phyloP scores from a whole-genome alignment of 2,329 filamentous ascomycete genomes.

The Phialophora tarda region DNA sequence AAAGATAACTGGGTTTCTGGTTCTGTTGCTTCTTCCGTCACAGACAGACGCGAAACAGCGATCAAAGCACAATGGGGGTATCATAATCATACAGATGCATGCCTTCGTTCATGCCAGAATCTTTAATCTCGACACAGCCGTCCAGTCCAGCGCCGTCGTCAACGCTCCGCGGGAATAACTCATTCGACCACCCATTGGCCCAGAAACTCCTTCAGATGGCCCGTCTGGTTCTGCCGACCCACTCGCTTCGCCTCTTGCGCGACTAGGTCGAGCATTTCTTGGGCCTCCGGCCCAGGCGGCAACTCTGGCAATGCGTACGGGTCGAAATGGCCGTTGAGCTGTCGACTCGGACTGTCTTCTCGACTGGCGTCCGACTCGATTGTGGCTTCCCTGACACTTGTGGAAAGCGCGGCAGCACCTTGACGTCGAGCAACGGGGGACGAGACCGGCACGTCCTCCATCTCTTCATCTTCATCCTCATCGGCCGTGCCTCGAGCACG shows the following conservation, averaged over 20 bases:
- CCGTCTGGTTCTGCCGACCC: constrained; percentile 38
- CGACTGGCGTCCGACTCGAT: constrained; percentile 34
- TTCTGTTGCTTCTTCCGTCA: not conserved
- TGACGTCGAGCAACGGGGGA: constrained; percentile 42
- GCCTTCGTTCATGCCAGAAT: constrained; percentile 8
- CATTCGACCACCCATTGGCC: constrained; percentile 34
- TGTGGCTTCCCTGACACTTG: constrained; percentile 28
- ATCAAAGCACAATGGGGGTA: constrained; percentile 32
- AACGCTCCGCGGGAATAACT: not conserved
- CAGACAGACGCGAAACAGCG: not conserved
- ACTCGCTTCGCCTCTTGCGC: constrained; percentile 38
- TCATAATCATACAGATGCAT: constrained; percentile 31
- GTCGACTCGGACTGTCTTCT: constrained; percentile 39
- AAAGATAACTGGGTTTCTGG: not conserved
- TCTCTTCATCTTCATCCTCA: constrained; percentile 44
- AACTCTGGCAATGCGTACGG: constrained; percentile 36
- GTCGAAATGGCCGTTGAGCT: constrained; percentile 40
- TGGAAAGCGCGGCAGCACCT: constrained; percentile 19
- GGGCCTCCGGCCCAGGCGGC: constrained; percentile 38
- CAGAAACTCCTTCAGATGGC: constrained; percentile 38
- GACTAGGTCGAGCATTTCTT: constrained; percentile 40
- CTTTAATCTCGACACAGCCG: constrained; percentile 13
- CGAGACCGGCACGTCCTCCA: constrained; percentile 42
- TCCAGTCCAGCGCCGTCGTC: not conserved
- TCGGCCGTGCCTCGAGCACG: constrained; percentile 45